A percentile compares a stretch with the other conserved stretches of the same genome.
phyloP scores from a whole-genome alignment of 1,284 basidiomycete species.

The Cystobasidiaceae sp. region DNA sequence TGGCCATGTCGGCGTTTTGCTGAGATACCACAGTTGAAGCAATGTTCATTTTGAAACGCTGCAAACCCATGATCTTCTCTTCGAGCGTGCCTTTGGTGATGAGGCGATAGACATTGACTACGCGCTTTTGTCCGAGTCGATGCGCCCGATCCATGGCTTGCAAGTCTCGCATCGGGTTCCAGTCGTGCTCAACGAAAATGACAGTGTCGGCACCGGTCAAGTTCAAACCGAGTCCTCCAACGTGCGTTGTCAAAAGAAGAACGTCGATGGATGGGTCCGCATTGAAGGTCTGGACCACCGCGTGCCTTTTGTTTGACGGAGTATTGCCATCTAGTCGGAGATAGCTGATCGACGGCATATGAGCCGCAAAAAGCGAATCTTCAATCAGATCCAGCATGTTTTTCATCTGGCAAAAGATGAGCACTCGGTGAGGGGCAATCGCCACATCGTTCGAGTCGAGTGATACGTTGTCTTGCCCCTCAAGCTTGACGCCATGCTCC shows the following conservation, averaged over 20 bases:
- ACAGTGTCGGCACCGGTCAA: slow-evolving; percentile 98
- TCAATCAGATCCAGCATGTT: slow-evolving; percentile 99
- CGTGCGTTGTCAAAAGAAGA: slow-evolving; percentile 89
- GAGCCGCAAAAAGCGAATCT: slow-evolving; percentile 77
- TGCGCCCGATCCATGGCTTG: slow-evolving; percentile 99
- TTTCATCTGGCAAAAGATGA: slow-evolving; percentile 99
- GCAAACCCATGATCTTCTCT: slow-evolving; percentile 99
- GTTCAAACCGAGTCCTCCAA: slow-evolving; percentile 92
- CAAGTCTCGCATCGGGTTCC: slow-evolving; percentile 99
- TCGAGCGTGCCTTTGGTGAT: slow-evolving; percentile 96
- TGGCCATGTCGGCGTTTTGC: slow-evolving; percentile 85
- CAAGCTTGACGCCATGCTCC: slow-evolving; percentile 45
- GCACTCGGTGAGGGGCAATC: slow-evolving; percentile 90
- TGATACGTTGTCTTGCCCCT: slow-evolving; percentile 39
- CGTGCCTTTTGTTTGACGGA: slow-evolving; percentile 83
- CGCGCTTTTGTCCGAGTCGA: slow-evolving; percentile 96
- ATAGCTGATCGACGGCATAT: slow-evolving; percentile 94
- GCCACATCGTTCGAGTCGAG: slow-evolving; percentile 38
- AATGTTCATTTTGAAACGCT: slow-evolving; percentile 98
- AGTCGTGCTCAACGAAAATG: slow-evolving; percentile 99
- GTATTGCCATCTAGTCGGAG: slow-evolving; percentile 94
- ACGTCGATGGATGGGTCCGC: slow-evolving; percentile 96
- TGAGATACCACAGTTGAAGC: slow-evolving; percentile 95
- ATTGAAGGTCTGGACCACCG: slow-evolving; percentile 97
- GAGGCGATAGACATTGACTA: slow-evolving; percentile 96